phyloP scores from a whole-genome alignment of 2,329 filamentous ascomycete genomes.

The Phaeosphaeriaceae sp. region DNA sequence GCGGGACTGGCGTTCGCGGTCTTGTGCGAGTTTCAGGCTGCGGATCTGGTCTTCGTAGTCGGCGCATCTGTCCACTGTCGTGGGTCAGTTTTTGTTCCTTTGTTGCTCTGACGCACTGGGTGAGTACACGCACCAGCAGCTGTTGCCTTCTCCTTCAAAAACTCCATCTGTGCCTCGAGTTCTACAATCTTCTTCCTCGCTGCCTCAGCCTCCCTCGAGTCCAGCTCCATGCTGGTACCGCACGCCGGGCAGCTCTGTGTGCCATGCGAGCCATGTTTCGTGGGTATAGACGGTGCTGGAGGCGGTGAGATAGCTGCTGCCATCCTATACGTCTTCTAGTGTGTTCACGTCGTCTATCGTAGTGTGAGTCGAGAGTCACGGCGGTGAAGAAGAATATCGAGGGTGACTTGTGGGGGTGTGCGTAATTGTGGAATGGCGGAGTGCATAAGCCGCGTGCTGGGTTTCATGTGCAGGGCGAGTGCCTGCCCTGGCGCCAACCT shows the following conservation, averaged over 20 bases:
- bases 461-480: constrained; percentile 5
- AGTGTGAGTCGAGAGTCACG: neutral
- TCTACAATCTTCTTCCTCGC: constrained; percentile 53
- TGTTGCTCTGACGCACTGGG: neutral
- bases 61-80: constrained; percentile 64
- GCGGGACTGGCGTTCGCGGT: constrained; percentile 18
- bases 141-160: constrained; percentile 74
- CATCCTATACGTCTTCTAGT: constrained; percentile 12
- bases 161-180: constrained; percentile 72
- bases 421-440: neutral
- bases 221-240: constrained; percentile 27
- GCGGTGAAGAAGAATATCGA: constrained; percentile 1
- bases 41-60: constrained; percentile 83
- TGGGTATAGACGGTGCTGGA: constrained; percentile 21
- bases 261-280: constrained; percentile 25
- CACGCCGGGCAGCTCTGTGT: constrained; percentile 42
- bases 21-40: constrained; percentile 50
- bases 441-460: neutral
- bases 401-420: constrained; percentile 3
- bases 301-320: constrained; percentile 27
- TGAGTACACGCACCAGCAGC: constrained; percentile 58
- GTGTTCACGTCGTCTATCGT: neutral
- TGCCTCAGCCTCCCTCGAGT: constrained; percentile 21
- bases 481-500: neutral
- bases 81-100: constrained; percentile 7